Base-by-base conservation (phyloP, 352 stramenopile genomes). In the Plasmopara viticola region DNA sequence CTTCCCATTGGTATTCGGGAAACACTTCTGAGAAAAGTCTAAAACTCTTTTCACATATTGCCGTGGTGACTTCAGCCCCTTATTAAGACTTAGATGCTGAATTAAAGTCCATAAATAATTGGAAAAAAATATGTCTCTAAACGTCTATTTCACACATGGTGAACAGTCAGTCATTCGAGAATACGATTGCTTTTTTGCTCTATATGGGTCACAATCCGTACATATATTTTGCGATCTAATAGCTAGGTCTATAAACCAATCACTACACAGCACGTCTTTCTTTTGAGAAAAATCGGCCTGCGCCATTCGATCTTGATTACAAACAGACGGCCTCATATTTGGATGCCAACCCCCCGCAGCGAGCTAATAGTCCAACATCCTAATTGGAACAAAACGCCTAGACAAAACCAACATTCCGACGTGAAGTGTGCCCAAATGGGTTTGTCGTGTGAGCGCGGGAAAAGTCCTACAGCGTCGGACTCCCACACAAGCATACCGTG, bases 321-420 rank as follows among this genome's bases (percentile, higher is more conserved):
- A 3, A 25, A 25, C 47, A 47, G n/a, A 8, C 5, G 12, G n/a
- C 53, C 53, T 62, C 53, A 66, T 38, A 66, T 57, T 66, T 66
- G 43, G 48, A 66, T 62, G 58, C 43, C 29, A 53, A 53, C 48
- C 37, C 43, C 29, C 37, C 28, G 14, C 28, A 53, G 29, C 49
- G 53, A 58, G 53, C 20, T n/a, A 18, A 25, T 30, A 28, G 41
- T 28, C 7, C 45, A 49, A 45, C 25, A 42, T 35, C 10, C 31
- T 35, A 35, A 35, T 35, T 35, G 6, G 6, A 35, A 12, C 10
- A 35, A 82, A 74, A 60, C 29, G 6, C 10, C 50, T 54, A 71
- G 60, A 53, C 29, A 70, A 81, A 78, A 78, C 67, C 58, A 66
- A 66, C 71, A 81, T 68, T 81, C 71, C 53, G 50, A 28, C 15